Base-by-base conservation (phyloP, 345 rosid genomes). In the Bruguiera gymnorhiza region DNA sequence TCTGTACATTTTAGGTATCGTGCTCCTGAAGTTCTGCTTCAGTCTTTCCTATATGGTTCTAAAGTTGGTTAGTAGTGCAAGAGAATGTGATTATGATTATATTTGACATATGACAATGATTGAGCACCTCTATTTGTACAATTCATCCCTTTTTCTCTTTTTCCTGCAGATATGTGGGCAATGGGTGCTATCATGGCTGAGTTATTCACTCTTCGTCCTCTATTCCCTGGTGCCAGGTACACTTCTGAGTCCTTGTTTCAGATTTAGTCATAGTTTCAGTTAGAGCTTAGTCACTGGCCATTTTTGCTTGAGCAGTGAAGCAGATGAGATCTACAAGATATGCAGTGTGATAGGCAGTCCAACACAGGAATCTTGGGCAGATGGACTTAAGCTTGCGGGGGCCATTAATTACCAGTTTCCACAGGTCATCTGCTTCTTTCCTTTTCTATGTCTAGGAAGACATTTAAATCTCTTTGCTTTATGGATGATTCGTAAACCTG, bases 121-220 rank as follows among this genome's bases (percentile, higher is more conserved):
- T 3, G 50, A 43, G 18, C 5, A 13, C 4, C 18, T 18, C 18
- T 13, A 13, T 43, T 2, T 43, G 5, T 13, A 43, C 16, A 13
- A 56, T 56, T 7, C 31, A 24, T 55, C 10, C 24, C 60, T 21
- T 32, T 24, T 43, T 43, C 16, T 43, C 3, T 43, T 13, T 43
- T 13, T 1, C 24, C 61, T 61, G 55, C 79, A 91, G 97, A 92
- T 75, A 86, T 92, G 91, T 92, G 96, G 94, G 93, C 94, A 1
- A 88, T 89, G 94, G 97, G 96, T 54, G 96, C 96, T 54, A 92
- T 92, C 36, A 84, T 92, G 86, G 92, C 97, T 32, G 97, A 92
- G 70, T 54, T 92, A 76, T 77, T 89, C 73, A 78, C 80, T 60
- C 84, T 89, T 11, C 85, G 84, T 51, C 97, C 97, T 64, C 92